Percentiles rank a stretch among this genome's conserved stretches.
Conservation (phyloP, 305 asterid genomes). For the Fraxinus paxiana region DNA sequence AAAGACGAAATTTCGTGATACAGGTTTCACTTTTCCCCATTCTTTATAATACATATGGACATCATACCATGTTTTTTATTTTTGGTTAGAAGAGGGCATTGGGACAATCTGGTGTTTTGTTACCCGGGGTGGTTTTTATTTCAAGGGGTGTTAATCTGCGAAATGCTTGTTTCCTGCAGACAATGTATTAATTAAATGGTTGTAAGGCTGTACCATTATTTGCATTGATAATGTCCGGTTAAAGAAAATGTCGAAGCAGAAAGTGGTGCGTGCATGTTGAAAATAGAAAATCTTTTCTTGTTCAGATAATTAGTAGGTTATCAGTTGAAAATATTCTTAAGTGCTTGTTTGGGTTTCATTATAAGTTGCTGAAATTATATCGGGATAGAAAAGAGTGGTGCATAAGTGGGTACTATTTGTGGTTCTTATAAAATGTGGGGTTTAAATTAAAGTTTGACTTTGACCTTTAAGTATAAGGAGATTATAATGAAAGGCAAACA, state of each 20-base stretch:
- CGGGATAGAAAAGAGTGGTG: background rate
- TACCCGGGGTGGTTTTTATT: background rate
- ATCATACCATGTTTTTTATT: background rate
- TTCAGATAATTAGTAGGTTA: background rate
- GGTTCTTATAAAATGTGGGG: background rate
- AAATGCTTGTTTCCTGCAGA: background rate
- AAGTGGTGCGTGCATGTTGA: background rate
- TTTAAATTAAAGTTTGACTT: background rate
- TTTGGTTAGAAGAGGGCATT: background rate
- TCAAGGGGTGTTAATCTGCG: background rate
- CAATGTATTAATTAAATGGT: background rate
- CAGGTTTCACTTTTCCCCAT: conserved; percentile 47
- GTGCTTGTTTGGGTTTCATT: background rate
- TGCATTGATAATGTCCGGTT: background rate
- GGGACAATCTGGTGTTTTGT: background rate
- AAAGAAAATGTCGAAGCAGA: background rate
- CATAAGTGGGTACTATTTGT: background rate
- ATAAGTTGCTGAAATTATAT: background rate
- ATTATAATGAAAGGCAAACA: background rate
- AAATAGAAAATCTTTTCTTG: background rate
- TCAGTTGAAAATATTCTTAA: background rate
- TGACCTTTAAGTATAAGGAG: background rate
- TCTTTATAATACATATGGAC: background rate
- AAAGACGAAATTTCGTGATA: conserved; percentile 84
- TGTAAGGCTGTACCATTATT: background rate